Percentiles rank a stretch among this genome's conserved stretches.
Evolutionary conservation across 163 green algal species (phyloP).

Genomic region (Prototheca wickerhamii): DNA sequence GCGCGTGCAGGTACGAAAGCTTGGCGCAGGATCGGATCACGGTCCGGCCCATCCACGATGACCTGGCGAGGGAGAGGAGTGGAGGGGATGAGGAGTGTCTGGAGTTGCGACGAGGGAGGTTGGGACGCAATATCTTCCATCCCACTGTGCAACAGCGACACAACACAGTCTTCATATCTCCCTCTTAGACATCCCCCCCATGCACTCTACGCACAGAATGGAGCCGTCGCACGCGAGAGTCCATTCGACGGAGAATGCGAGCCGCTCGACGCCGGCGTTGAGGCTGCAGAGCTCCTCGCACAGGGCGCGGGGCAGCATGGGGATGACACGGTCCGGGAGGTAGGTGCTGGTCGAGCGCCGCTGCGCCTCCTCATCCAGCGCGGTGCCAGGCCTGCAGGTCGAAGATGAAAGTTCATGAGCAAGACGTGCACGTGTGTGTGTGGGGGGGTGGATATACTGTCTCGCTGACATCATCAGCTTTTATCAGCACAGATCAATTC

Average conservation of each 20-base stretch:
- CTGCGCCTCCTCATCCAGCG: constrained; percentile 72
- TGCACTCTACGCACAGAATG: constrained; percentile 11
- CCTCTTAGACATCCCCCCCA: constrained; percentile 2
- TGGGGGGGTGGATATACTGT: too few relatives aligned
- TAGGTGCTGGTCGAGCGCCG: constrained; percentile 60
- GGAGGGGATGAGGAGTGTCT: neutral
- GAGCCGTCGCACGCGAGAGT: constrained; percentile 30
- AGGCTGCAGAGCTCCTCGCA: constrained; percentile 60
- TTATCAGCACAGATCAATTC: neutral
- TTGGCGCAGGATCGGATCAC: constrained; percentile 67
- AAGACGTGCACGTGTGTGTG: neutral
- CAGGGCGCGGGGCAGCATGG: constrained; percentile 90
- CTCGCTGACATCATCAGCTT: neutral
- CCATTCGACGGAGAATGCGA: constrained; percentile 65
- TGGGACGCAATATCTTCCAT: neutral
- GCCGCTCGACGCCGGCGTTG: constrained; percentile 52
- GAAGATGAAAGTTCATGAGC: neutral
- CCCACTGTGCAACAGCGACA: neutral
- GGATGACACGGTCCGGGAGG: constrained; percentile 75
- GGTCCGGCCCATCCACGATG: constrained; percentile 49
- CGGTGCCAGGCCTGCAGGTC: constrained; percentile 30
- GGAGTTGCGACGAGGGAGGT: neutral
- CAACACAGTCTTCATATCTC: constrained; percentile 5
- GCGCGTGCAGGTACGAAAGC: constrained; percentile 66
- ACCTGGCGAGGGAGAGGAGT: neutral